Evolutionary conservation across 306 rosid genomes (phyloP), one percentile per base, ranked within the genome.

Genomic region (Cucurbita maxima): DNA sequence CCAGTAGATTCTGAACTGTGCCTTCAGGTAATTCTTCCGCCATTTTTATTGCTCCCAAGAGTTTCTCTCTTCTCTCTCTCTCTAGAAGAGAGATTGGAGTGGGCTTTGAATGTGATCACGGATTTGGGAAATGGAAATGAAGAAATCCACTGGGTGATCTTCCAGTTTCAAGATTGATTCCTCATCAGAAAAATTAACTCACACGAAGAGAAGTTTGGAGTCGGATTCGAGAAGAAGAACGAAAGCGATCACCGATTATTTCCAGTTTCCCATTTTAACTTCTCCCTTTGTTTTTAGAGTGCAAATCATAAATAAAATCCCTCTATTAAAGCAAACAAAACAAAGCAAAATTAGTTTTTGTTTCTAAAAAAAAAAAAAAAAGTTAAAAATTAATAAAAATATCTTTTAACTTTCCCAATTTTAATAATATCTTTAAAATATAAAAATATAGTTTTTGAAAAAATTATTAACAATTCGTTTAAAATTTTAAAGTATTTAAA

Each of bases 1-100:
- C 92, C 77, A 95, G 79, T 54, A 91, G 47, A 86, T 95, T 95
- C 86, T 78, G 83, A n/a, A 95, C 30, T 38, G 96, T 85, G 68
- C 92, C 96, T 25, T 91, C 98, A 0, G 82, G 82, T 76, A 84
- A 52, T 8, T 84, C 87, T 56, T 75, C 79, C 30, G 82, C 88
- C 86, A 84, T 81, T 34, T 47, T 68, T 68, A 5, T 15, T 1
- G 60, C 73, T 25, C 56, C 52, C 63, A 44, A 8, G 2, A 10
- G 37, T 12, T 12, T 12, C 36, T 9, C 70, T 30, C 74, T 75
- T 70, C 14, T 75, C 58, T 77, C 63, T 61, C 58, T 55, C 76
- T 61, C 19, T 55, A 14, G 5, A 73, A 41, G 25, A 36, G 75
- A 71, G 74, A 70, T 44, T 73, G 53, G 9, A 57, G 54, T 43